phyloP scores from a whole-genome alignment of 2,329 filamentous ascomycete genomes.

The Zalaria obscura region DNA sequence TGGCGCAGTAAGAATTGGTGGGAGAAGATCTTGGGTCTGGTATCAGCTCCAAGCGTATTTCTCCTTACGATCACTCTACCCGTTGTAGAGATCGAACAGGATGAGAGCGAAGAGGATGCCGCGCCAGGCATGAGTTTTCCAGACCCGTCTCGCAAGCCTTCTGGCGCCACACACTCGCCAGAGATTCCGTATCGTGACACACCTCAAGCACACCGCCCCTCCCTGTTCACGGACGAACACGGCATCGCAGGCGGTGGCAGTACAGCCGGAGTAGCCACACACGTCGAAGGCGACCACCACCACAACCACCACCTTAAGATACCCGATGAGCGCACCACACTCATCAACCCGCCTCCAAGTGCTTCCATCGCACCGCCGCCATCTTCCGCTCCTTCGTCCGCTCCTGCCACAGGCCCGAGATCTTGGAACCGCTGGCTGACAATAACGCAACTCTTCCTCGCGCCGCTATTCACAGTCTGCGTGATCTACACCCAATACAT shows the following conservation, averaged over 20 bases:
- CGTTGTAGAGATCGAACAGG: constrained; percentile 60
- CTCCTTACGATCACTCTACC: constrained; percentile 80
- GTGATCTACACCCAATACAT: constrained; percentile 37
- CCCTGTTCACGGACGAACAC: background rate
- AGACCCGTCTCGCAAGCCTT: background rate
- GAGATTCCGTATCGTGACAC: background rate
- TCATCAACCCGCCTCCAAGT: background rate
- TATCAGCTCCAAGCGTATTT: constrained; percentile 83
- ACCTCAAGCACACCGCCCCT: background rate
- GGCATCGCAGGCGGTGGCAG: background rate
- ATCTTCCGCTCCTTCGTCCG: background rate
- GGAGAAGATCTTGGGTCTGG: constrained; percentile 67
- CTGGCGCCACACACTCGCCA: background rate
- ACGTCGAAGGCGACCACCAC: constrained; percentile 5
- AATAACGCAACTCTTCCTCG: constrained; percentile 70
- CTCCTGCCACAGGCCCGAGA: constrained; percentile 17
- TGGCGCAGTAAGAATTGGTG: constrained; percentile 75
- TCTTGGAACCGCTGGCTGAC: constrained; percentile 90
- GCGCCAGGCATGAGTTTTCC: background rate
- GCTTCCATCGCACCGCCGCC: background rate
- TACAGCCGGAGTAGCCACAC: constrained; percentile 5
- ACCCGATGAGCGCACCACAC: constrained; percentile 2
- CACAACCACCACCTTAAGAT: constrained; percentile 4
- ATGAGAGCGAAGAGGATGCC: constrained; percentile 31
- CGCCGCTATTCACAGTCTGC: constrained; percentile 67